Base-by-base conservation (phyloP, 208 protist genomes). In the Leishmania arabica region DNA sequence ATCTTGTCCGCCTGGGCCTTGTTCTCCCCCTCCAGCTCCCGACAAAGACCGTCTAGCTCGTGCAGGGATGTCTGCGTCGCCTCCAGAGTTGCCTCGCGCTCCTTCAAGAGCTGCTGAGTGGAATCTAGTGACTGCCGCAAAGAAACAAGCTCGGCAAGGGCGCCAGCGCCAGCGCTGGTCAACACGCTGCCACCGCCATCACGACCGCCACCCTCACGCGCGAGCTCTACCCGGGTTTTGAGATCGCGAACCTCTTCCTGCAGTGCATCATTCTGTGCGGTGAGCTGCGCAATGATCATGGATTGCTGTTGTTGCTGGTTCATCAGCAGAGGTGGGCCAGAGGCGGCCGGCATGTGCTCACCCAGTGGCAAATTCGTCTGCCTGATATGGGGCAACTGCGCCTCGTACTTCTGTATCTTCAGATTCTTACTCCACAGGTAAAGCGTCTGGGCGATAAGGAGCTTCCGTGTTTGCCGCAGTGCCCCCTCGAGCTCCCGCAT, bases 341-440 rank as follows among this genome's bases (percentile, higher is more conserved):
- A 65, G n/a, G 27, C 58, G 54, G 31, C 65, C 6, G 73, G 24
- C 1, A 31, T 24, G 5, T 65, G 6, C n/a, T 49, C 19, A 37
- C n/a, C 8, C n/a, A 37, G 45, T 11, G 64, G 8, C 37, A 45
- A 3, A 27, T 9, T 66, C 7, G 40, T 27, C 15, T 8, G 37
- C 21, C 40, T 37, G 6, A 47, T 66, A 65, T 9, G 47, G 42
- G 74, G 40, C 24, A 85, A 83, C 68, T 89, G 86, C 65, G 51
- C 78, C 75, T 83, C 83, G 40, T 80, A 83, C 17, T 78, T 71
- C 17, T 80, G 83, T 58, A 85, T 77, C 53, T 87, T 77, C 17
- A 93, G 82, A 64, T 91, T 74, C 77, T 91, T 92, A 78, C 91
- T 95, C 91, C 91, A 96, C 68, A 93, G 80, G 74, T 93, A 93